These are phyloP conservation scores for Centaurea solstitialis DNA, from an alignment of 129 eudicot species.

Conservation along the genomic window DNA sequence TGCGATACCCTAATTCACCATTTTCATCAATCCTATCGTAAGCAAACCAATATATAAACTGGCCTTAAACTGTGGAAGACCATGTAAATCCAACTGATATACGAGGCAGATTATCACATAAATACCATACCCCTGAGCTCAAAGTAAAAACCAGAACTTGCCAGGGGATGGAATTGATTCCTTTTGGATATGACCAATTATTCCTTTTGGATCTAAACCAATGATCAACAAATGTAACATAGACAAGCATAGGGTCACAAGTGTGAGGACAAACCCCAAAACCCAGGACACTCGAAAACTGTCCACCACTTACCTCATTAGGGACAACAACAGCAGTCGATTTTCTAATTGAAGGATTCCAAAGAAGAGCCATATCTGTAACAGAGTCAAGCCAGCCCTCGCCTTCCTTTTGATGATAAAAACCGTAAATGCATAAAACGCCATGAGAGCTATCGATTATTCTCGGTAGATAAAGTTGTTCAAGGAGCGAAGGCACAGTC, in stretches of 20 bases:
- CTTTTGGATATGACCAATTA: too few relatives aligned
- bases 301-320: background rate
- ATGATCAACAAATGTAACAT: slow-evolving; percentile 19
- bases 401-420: background rate
- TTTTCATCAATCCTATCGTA: background rate
- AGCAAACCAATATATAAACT: background rate
- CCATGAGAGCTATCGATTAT: slow-evolving; percentile 23
- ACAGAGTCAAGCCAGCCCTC: too few relatives aligned
- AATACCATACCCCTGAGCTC: background rate
- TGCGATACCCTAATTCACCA: background rate
- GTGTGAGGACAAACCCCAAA: slow-evolving; percentile 13
- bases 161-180: too few relatives aligned
- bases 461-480: too few relatives aligned
- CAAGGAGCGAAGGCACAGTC: background rate
- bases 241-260: background rate
- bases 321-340: background rate
- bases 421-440: slow-evolving; percentile 15
- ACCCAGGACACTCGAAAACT: slow-evolving; percentile 25
- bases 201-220: background rate
- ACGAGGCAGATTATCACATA: background rate
- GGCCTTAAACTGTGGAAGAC: background rate
- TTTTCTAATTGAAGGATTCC: slow-evolving; percentile 6
- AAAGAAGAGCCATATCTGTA: background rate
- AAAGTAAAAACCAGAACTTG: background rate
- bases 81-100: background rate